A percentile compares a stretch with the other conserved stretches of the same genome.
phyloP scores from a whole-genome alignment of 163 green algal species.

The Smithsoniella earleae region DNA sequence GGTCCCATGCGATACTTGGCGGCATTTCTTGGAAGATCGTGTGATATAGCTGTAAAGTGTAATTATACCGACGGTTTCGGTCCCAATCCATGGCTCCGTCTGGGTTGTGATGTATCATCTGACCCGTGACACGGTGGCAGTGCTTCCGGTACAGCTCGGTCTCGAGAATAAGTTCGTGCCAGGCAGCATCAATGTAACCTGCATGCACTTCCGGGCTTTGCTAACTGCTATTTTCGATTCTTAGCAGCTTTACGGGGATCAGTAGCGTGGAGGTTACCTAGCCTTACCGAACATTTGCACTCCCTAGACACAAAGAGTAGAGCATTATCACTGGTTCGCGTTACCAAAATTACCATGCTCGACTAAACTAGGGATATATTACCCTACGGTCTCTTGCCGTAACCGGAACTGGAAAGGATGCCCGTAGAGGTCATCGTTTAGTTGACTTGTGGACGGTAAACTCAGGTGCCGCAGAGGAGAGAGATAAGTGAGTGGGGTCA shows the following conservation, averaged over 20 bases:
- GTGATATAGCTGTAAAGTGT: no score
- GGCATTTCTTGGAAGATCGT: no score
- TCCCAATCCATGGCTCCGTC: background rate
- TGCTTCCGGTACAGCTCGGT: background rate
- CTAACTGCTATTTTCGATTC: background rate
- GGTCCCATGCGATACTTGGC: no score
- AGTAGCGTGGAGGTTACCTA: background rate
- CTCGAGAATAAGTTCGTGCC: conserved; percentile 5
- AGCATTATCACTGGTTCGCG: background rate
- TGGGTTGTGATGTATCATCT: conserved; percentile 12
- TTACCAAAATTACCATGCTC: background rate
- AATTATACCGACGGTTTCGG: no score
- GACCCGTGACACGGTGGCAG: background rate
- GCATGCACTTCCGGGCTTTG: background rate
- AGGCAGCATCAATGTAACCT: conserved; percentile 5
- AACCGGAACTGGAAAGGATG: no score
- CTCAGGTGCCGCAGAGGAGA: no score
- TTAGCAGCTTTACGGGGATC: background rate
- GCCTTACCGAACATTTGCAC: background rate
- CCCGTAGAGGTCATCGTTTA: no score
- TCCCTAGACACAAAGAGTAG: background rate
- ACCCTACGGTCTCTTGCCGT: background rate
- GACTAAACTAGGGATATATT: background rate
- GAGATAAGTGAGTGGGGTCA: no score
- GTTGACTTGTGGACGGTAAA: no score